phyloP scores from a whole-genome alignment of 164 flowering plant genomes.

The Aristolochia californica region DNA sequence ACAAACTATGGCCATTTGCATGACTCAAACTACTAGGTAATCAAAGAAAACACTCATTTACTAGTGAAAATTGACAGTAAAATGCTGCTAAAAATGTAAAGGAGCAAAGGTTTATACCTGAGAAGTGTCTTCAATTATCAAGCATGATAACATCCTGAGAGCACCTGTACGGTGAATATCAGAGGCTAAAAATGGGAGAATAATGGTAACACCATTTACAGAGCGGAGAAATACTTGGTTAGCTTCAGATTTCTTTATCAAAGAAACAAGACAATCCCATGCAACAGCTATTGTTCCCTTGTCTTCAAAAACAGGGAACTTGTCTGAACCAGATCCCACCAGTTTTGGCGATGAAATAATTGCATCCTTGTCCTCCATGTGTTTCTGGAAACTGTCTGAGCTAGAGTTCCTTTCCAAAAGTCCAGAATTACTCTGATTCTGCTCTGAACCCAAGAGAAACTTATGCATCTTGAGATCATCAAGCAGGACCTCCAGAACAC shows the following conservation, averaged over 20 bases:
- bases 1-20: no score
- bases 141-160: slow-evolving; percentile 71
- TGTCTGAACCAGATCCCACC: slow-evolving; percentile 69
- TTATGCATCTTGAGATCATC: slow-evolving; percentile 91
- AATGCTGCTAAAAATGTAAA: neutral
- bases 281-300: slow-evolving; percentile 65
- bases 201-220: slow-evolving; percentile 61
- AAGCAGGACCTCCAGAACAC: slow-evolving; percentile 81
- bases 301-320: slow-evolving; percentile 70
- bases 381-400: slow-evolving; percentile 78
- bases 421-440: slow-evolving; percentile 21
- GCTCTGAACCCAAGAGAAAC: slow-evolving; percentile 61
- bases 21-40: no score
- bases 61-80: no score
- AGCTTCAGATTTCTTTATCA: slow-evolving; percentile 81
- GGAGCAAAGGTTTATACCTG: slow-evolving; percentile 41
- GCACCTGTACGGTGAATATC: slow-evolving; percentile 81
- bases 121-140: slow-evolving; percentile 73
- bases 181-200: slow-evolving; percentile 81
- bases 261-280: slow-evolving; percentile 89
- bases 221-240: slow-evolving; percentile 77
- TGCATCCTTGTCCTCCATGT: slow-evolving; percentile 63
- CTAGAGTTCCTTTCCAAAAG: slow-evolving; percentile 45
- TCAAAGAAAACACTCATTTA: no score
- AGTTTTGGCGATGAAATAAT: slow-evolving; percentile 86